A percentile compares a stretch with the other conserved stretches of the same genome.
Conservation (phyloP, 2,329 filamentous ascomycete species). For the Leptographium lundbergii region DNA sequence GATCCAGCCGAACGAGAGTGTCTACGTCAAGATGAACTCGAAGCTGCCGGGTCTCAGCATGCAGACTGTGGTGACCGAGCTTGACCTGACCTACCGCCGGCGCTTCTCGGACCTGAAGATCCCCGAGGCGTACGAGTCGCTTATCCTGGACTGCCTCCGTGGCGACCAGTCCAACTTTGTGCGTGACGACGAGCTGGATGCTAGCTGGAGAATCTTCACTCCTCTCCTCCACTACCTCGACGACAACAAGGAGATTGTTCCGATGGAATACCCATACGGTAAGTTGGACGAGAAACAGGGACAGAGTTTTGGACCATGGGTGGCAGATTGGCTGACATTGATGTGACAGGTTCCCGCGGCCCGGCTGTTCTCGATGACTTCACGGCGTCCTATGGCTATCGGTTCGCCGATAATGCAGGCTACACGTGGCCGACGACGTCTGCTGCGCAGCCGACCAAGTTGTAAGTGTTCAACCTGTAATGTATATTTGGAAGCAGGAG, state of each 20-base stretch:
- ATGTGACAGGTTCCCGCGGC: slow-evolving; percentile 69
- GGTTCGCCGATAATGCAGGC: slow-evolving; percentile 91
- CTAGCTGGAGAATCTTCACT: slow-evolving; percentile 97
- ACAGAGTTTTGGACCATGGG: neutral
- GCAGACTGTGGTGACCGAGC: slow-evolving; percentile 97
- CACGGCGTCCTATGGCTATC: slow-evolving; percentile 95
- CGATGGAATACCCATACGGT: slow-evolving; percentile 99
- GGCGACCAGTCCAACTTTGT: slow-evolving; percentile 99
- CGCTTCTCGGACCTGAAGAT: slow-evolving; percentile 99
- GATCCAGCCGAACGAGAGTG: slow-evolving; percentile 97
- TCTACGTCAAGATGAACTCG: slow-evolving; percentile 99
- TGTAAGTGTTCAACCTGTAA: slow-evolving; percentile 43
- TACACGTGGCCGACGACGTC: slow-evolving; percentile 88
- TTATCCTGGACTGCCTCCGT: slow-evolving; percentile 95
- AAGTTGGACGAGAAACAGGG: slow-evolving; percentile 23
- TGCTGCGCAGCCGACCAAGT: slow-evolving; percentile 52
- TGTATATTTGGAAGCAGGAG: neutral
- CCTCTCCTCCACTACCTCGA: slow-evolving; percentile 96
- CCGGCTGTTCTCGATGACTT: slow-evolving; percentile 96
- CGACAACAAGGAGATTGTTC: slow-evolving; percentile 97
- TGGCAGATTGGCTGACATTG: neutral
- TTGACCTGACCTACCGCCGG: slow-evolving; percentile 94
- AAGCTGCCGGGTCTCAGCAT: slow-evolving; percentile 97
- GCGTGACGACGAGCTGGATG: slow-evolving; percentile 89
- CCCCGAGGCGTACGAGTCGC: slow-evolving; percentile 94